These are phyloP conservation scores for Cylindrotheca closterium DNA, from an alignment of 108 stramenopile species.

Conservation along the genomic window DNA sequence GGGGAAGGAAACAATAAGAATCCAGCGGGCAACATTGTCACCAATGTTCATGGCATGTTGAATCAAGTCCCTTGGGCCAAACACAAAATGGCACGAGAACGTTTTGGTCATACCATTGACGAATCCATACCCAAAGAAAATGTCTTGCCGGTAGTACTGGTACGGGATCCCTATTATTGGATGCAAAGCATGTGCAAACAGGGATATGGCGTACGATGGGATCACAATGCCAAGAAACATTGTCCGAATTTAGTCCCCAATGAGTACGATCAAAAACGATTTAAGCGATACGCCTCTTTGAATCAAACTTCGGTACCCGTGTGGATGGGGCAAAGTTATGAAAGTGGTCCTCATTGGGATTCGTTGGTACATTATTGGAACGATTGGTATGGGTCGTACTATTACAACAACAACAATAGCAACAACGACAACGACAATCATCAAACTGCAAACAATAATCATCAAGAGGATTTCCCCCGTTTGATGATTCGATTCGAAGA, in stretches of 20 bases:
- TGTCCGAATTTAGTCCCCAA: conserved; percentile 80
- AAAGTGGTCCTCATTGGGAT: conserved; percentile 30
- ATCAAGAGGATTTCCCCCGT: conserved; percentile 49
- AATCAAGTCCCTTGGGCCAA: conserved; percentile 82
- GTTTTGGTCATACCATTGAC: conserved; percentile 28
- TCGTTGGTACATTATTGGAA: conserved; percentile 73
- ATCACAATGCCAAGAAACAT: conserved; percentile 33
- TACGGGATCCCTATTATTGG: conserved; percentile 78
- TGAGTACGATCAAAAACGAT: conserved; percentile 29
- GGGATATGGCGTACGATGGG: conserved; percentile 68
- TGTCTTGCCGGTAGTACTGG: conserved; percentile 57
- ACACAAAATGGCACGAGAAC: conserved; percentile 57
- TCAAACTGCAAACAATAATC: not conserved
- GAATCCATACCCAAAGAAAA: conserved; percentile 13
- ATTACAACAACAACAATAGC: conserved; percentile 1
- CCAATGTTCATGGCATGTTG: conserved; percentile 39
- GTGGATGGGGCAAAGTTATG: conserved; percentile 28
- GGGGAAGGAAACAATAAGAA: not conserved
- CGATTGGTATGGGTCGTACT: conserved; percentile 66
- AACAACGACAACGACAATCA: not conserved
- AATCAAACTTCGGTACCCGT: conserved; percentile 22
- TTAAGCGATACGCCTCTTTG: conserved; percentile 9
- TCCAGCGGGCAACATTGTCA: conserved; percentile 15
- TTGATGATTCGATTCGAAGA: conserved; percentile 82
- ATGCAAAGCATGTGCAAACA: conserved; percentile 75